These are phyloP conservation scores for Euphrasia arctica DNA, from an alignment of 305 asterid species.

Conservation along the genomic window DNA sequence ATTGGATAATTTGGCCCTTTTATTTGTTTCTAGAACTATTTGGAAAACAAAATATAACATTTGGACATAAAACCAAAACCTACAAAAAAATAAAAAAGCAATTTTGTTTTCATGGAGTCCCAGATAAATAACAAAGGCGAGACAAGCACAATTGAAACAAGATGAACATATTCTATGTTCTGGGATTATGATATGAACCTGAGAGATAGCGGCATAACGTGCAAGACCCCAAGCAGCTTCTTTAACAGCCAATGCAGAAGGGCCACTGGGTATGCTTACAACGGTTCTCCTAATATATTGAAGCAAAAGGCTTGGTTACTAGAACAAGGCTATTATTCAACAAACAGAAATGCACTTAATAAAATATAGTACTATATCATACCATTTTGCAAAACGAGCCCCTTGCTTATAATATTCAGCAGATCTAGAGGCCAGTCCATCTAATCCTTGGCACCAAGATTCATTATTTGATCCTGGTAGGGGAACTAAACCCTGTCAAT, in stretches of 20 bases:
- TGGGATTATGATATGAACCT: constrained; percentile 39
- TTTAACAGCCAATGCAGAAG: constrained; percentile 94
- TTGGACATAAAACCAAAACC: neutral
- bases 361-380: constrained; percentile 13
- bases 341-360: constrained; percentile 12
- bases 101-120: neutral
- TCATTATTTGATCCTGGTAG: constrained; percentile 84
- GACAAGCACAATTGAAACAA: neutral
- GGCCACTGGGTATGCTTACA: constrained; percentile 89
- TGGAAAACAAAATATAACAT: neutral
- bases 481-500: constrained; percentile 74
- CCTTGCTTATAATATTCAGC: constrained; percentile 91
- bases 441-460: constrained; percentile 95
- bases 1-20: neutral
- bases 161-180: constrained; percentile 1
- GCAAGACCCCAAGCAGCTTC: constrained; percentile 99
- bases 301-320: constrained; percentile 10
- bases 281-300: constrained; percentile 68
- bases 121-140: constrained; percentile 1
- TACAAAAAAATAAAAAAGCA: neutral
- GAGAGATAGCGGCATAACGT: constrained; percentile 91
- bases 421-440: constrained; percentile 84
- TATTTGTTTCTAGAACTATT: neutral
- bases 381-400: constrained; percentile 91
- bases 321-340: constrained; percentile 13